Base-by-base conservation (phyloP, 1,284 basidiomycete species). In the Ganoderma multipileum region DNA sequence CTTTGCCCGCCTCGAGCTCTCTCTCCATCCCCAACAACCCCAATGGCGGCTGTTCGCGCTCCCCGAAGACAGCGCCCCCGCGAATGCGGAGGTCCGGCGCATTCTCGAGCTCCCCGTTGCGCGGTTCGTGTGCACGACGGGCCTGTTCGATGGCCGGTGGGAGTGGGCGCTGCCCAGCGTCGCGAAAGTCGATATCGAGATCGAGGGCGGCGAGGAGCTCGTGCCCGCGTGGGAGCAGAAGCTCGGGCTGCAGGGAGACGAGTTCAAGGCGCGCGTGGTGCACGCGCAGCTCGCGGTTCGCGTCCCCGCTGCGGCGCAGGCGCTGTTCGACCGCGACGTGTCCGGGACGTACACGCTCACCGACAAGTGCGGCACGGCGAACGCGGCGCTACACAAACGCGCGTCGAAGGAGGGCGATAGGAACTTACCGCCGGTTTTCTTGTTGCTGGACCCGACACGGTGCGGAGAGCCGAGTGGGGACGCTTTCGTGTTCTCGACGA, bases 41-140 rank as follows among this genome's bases (percentile, higher is more conserved):
- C 94, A 97, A 78, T 98, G 96, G 97, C 87, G 93, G 14, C 80
- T 98, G n/a, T 95, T 90, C 68, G 94, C 90, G 41, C 87, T 89
- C 63, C 87, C 95, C 2, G 84, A 90, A 38, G 83, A 85, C 0
- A 82, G 78, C 26, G 92, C 93, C 72, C 89, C 95, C 0, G 94
- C 91, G 6, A 95, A 94, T 72, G 91, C 94, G 60, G 88, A 92
- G 47, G 89, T 96, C 61, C 92, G 97, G 44, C 85, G 86, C 66
- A 78, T 95, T 23, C 83, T 98, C 2, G 87, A 90, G 55, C 84
- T 74, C 36, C 95, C 96, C 1, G 86, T 96, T 3, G 96, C 91
- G 0, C 87, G 96, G n/a, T 85, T 96, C 72, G 79, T 83, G 30
- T 91, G 92, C 75, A 74, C 78, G 3, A 83, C 79, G 9, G 84